Conservation (phyloP, 306 rosid genomes). For the Prinsepia uniflora region DNA sequence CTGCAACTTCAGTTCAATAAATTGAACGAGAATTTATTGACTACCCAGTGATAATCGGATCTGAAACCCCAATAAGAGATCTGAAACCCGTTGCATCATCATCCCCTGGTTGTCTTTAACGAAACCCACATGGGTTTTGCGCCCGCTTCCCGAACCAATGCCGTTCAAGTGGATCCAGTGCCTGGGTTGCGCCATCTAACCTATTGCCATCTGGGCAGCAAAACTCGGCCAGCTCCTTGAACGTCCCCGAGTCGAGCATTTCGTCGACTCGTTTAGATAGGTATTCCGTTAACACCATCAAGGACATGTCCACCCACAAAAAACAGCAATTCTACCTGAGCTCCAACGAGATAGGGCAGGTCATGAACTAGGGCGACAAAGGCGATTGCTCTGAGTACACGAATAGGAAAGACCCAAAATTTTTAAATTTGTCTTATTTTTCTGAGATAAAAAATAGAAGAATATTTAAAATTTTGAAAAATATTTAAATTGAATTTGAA, state of each 20-base stretch:
- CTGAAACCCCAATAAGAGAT: constrained; percentile 44
- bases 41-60: too few relatives aligned
- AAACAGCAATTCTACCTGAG: constrained; percentile 74
- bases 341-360: constrained; percentile 38
- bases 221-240: constrained; percentile 71
- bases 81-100: constrained; percentile 76
- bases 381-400: too few relatives aligned
- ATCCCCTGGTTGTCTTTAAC: constrained; percentile 53
- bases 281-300: constrained; percentile 46
- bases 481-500: too few relatives aligned
- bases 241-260: constrained; percentile 81
- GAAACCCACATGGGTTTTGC: constrained; percentile 36
- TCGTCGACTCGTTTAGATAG: constrained; percentile 72
- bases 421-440: too few relatives aligned
- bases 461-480: too few relatives aligned
- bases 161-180: constrained; percentile 49
- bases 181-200: constrained; percentile 45
- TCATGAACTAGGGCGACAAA: too few relatives aligned
- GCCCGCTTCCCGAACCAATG: constrained; percentile 22
- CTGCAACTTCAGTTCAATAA: too few relatives aligned
- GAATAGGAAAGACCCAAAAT: too few relatives aligned
- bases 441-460: too few relatives aligned
- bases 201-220: constrained; percentile 37
- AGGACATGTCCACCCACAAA: constrained; percentile 76
- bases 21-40: too few relatives aligned